These are phyloP conservation scores for Hypholoma sublateritium DNA, from an alignment of 768 basidiomycete genomes.

Conservation along the genomic window DNA sequence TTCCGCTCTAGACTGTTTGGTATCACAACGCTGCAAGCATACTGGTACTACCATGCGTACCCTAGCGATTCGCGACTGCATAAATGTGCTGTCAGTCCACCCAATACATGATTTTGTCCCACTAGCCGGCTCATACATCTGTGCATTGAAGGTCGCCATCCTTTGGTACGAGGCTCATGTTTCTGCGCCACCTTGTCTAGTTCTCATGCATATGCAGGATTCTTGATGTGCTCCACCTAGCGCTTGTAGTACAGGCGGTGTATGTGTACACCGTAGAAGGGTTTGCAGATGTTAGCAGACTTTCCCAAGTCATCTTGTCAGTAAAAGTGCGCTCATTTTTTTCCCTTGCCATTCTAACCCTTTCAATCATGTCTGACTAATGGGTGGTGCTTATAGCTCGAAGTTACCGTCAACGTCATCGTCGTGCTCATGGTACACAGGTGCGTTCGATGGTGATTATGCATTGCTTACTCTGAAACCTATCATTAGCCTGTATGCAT, in stretches of 20 bases:
- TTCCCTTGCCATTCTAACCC: neutral
- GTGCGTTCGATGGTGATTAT: neutral
- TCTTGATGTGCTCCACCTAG: constrained; percentile 14
- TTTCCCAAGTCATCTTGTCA: constrained; percentile 6
- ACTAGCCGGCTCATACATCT: neutral
- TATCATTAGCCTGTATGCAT: constrained; percentile 10
- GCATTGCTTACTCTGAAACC: neutral
- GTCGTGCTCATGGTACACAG: constrained; percentile 13
- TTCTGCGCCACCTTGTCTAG: neutral
- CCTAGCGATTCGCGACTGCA: constrained; percentile 34
- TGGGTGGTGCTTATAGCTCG: neutral
- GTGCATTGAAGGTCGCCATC: constrained; percentile 6
- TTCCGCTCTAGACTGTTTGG: constrained; percentile 33
- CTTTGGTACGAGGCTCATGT: constrained; percentile 4
- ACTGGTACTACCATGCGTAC: constrained; percentile 41
- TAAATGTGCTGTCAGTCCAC: constrained; percentile 20
- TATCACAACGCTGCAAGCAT: constrained; percentile 36
- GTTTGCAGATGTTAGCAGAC: constrained; percentile 3
- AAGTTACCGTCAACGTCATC: constrained; percentile 13
- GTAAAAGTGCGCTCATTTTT: neutral
- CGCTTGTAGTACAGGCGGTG: constrained; percentile 11
- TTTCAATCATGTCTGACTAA: neutral
- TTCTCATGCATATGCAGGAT: neutral
- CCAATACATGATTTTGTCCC: constrained; percentile 1
- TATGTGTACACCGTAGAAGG: constrained; percentile 12